Percentiles rank a stretch among this genome's conserved stretches.
Evolutionary conservation across 1,139 yeast genomes (phyloP).

Genomic region (Zygosaccharomyces sapae): DNA sequence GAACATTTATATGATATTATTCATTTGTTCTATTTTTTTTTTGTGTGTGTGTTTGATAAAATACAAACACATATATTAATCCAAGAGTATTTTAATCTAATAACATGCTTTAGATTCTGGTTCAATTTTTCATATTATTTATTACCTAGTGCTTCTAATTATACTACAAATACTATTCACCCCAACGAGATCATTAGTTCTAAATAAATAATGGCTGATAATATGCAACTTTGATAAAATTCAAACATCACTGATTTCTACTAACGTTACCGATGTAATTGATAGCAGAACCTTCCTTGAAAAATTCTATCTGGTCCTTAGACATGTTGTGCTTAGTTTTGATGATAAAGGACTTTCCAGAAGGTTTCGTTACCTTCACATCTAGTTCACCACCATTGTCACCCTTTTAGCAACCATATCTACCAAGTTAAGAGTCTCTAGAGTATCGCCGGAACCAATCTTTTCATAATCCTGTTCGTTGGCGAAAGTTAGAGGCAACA

Average conservation of each 20-base stretch:
- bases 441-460: constrained; percentile 68
- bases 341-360: constrained; percentile 67
- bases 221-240: background rate
- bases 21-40: background rate
- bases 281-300: constrained; percentile 96
- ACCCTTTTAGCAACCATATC: constrained; percentile 80
- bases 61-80: no score
- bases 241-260: constrained; percentile 23
- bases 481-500: constrained; percentile 89
- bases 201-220: constrained; percentile 5
- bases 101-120: constrained; percentile 4
- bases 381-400: constrained; percentile 78
- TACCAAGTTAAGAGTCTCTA: constrained; percentile 70
- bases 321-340: constrained; percentile 93
- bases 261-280: constrained; percentile 75
- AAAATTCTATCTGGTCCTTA: constrained; percentile 89
- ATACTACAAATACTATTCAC: background rate
- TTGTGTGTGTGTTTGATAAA: background rate
- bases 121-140: background rate
- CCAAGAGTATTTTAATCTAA: background rate
- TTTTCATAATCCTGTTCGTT: constrained; percentile 83
- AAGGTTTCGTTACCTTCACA: constrained; percentile 67
- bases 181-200: background rate
- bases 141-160: background rate
- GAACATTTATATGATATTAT: constrained; percentile 3